phyloP scores from a whole-genome alignment of 139 green algal species.

The Chlorella ohadii region DNA sequence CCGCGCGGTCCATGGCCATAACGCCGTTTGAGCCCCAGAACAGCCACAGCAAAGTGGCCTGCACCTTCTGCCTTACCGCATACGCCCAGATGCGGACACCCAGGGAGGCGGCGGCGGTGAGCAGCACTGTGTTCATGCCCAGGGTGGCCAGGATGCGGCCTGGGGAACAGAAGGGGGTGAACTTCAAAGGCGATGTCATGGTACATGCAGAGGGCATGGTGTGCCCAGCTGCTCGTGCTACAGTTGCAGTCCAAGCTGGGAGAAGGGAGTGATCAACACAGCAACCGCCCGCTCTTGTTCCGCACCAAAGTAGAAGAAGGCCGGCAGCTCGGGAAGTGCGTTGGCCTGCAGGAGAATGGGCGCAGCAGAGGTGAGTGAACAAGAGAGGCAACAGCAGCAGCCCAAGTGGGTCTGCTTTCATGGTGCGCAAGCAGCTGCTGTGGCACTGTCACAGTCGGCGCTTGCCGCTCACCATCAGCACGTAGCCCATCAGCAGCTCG shows the following conservation, averaged over 20 bases:
- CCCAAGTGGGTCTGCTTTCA: too few species aligned
- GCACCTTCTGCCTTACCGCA: neutral
- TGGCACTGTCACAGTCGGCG: too few species aligned
- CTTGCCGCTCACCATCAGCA: neutral
- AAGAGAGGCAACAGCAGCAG: too few species aligned
- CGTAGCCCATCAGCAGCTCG: conserved; percentile 39
- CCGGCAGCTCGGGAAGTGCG: conserved; percentile 13
- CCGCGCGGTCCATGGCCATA: too few species aligned
- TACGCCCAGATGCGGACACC: conserved; percentile 21
- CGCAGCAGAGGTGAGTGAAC: neutral
- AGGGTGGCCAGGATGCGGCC: conserved; percentile 16
- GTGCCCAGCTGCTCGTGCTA: too few species aligned
- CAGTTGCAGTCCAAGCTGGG: too few species aligned
- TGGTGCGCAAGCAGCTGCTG: too few species aligned
- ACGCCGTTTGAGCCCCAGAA: too few species aligned
- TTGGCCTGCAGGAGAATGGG: neutral
- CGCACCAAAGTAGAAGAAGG: conserved; percentile 36
- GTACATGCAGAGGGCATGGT: too few species aligned
- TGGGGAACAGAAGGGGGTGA: neutral
- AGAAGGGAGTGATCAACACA: too few species aligned
- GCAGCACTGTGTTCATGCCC: conserved; percentile 37
- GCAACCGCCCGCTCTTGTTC: neutral
- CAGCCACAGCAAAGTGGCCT: too few species aligned
- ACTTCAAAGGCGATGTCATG: too few species aligned
- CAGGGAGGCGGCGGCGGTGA: conserved; percentile 1